These are phyloP conservation scores for Daldinia bambusicola DNA, from an alignment of 495 filamentous ascomycete species.

Conservation along the genomic window DNA sequence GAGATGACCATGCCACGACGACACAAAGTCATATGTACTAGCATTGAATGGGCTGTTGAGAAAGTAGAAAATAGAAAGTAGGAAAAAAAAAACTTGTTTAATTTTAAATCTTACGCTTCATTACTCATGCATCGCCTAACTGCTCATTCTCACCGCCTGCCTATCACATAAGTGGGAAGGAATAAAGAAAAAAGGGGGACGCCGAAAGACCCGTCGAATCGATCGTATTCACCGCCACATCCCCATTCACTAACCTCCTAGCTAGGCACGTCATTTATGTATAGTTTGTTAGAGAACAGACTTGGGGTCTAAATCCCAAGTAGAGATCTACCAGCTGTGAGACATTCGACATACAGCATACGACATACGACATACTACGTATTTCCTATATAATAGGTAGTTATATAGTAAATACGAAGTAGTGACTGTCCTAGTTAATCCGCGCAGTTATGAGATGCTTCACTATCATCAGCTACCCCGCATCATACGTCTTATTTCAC, in stretches of 20 bases:
- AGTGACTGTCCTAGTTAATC: not conserved
- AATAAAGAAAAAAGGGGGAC: conserved; percentile 3
- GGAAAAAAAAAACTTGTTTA: not conserved
- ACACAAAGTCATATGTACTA: not conserved
- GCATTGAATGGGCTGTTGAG: not conserved
- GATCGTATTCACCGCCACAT: conserved; percentile 40
- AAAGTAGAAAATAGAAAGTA: too few species aligned
- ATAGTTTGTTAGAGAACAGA: conserved; percentile 18
- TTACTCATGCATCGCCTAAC: not conserved
- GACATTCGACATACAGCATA: conserved; percentile 16
- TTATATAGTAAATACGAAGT: not conserved
- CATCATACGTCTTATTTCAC: conserved; percentile 34
- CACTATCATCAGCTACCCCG: conserved; percentile 31
- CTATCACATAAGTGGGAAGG: conserved; percentile 10
- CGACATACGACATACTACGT: not conserved
- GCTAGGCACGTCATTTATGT: conserved; percentile 23
- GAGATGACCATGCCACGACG: conserved; percentile 1
- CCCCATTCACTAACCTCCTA: conserved; percentile 7
- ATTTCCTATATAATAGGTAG: too few species aligned
- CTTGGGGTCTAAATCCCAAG: conserved; percentile 14
- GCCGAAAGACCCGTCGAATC: conserved; percentile 24
- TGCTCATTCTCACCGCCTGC: conserved; percentile 16
- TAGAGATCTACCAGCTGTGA: conserved; percentile 20
- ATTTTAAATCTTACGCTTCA: not conserved
- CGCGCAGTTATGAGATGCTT: conserved; percentile 24